Conservation (phyloP, 805 yeast species). For the Kluyveromyces nonfermentans region DNA sequence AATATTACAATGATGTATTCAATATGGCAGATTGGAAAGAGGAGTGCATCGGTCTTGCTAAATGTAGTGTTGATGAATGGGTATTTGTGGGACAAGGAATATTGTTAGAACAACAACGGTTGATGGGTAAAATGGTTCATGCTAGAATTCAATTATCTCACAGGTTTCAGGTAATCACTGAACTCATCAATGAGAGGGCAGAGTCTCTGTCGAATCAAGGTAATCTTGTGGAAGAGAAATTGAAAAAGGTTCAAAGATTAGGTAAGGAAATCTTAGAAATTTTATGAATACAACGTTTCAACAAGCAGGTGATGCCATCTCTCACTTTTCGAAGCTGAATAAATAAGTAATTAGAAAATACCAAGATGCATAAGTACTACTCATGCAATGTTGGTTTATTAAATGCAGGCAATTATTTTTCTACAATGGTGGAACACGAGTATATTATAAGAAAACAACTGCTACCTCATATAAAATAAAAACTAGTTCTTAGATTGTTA, state of each 20-base stretch:
- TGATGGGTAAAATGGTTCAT: slow-evolving; percentile 29
- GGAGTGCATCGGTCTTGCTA: slow-evolving; percentile 22
- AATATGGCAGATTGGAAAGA: slow-evolving; percentile 11
- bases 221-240: slow-evolving; percentile 26
- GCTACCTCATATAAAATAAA: slow-evolving; percentile 1
- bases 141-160: slow-evolving; percentile 34
- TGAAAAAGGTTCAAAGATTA: slow-evolving; percentile 31
- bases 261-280: slow-evolving; percentile 34
- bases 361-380: too few relatives aligned
- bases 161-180: slow-evolving; percentile 32
- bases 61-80: slow-evolving; percentile 31
- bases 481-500: neutral
- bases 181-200: slow-evolving; percentile 31
- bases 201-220: slow-evolving; percentile 27
- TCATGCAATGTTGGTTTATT: too few relatives aligned
- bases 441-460: slow-evolving; percentile 1
- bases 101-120: slow-evolving; percentile 25
- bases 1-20: slow-evolving; percentile 13
- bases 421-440: slow-evolving; percentile 4
- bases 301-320: too few relatives aligned
- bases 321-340: too few relatives aligned
- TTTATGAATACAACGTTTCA: too few relatives aligned
- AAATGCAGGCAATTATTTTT: too few relatives aligned
- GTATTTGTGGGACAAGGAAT: slow-evolving; percentile 28
- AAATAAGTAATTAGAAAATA: too few relatives aligned